Conservation (phyloP, 1,284 basidiomycete genomes). For the Austroboletus niveus region DNA sequence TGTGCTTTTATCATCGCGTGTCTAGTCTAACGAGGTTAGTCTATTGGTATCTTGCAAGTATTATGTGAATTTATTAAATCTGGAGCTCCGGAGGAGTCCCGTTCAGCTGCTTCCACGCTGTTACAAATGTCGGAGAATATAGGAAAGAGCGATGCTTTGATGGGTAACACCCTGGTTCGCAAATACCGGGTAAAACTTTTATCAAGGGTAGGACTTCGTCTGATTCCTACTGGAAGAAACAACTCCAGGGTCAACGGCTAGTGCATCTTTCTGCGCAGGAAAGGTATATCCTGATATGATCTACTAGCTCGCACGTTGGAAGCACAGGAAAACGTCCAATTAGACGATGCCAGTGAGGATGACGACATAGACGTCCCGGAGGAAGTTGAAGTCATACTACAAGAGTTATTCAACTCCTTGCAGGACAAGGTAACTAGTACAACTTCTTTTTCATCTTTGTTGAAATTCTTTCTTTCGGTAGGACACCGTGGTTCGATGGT, state of each 20-base stretch:
- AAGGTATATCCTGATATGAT: conserved; percentile 9
- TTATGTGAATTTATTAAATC: conserved; percentile 73
- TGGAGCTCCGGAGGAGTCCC: conserved; percentile 56
- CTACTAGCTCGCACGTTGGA: conserved; percentile 21
- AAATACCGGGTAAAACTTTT: conserved; percentile 67
- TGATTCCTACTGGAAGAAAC: conserved; percentile 51
- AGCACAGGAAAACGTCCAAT: conserved; percentile 1
- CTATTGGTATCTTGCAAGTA: conserved; percentile 71
- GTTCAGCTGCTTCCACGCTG: conserved; percentile 41
- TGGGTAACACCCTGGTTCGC: conserved; percentile 60
- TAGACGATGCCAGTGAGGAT: conserved; percentile 31
- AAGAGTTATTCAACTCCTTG: conserved; percentile 71
- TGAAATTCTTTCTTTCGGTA: conserved; percentile 31
- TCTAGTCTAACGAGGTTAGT: conserved; percentile 38
- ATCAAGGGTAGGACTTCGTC: conserved; percentile 59
- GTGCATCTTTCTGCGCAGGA: conserved; percentile 9
- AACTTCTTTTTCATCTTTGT: conserved; percentile 1
- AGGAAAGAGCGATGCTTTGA: conserved; percentile 39
- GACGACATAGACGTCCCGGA: conserved; percentile 74
- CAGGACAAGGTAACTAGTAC: conserved; percentile 71
- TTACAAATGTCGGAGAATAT: conserved; percentile 45
- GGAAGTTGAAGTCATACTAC: conserved; percentile 74
- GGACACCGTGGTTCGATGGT: conserved; percentile 96
- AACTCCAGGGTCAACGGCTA: conserved; percentile 36
- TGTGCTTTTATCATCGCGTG: background rate